phyloP scores from a whole-genome alignment of 140 eudicot species.

The Cichorium intybus region DNA sequence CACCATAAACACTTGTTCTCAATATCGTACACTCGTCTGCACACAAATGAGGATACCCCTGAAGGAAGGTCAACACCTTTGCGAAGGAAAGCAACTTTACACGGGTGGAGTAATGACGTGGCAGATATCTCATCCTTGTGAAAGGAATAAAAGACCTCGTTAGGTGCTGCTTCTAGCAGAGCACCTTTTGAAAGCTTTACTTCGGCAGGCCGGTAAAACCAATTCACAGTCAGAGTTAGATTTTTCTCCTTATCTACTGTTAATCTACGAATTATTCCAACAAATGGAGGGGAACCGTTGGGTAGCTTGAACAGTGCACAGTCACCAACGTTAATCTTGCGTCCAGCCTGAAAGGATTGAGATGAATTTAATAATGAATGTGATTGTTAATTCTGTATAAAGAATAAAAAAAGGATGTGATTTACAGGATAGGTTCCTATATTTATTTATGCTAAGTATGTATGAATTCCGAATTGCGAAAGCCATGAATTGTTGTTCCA shows the following conservation, averaged over 20 bases:
- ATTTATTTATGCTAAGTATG: no score
- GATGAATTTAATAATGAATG: no score
- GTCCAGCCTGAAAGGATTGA: slow-evolving; percentile 68
- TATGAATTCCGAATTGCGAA: no score
- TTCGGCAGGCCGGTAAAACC: slow-evolving; percentile 90
- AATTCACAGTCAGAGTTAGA: slow-evolving; percentile 53
- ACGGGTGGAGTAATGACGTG: slow-evolving; percentile 90
- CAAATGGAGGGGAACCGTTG: slow-evolving; percentile 65
- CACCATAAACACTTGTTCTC: slow-evolving; percentile 65
- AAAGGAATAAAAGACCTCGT: slow-evolving; percentile 92
- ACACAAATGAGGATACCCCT: slow-evolving; percentile 81
- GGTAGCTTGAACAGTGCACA: slow-evolving; percentile 83
- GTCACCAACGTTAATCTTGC: slow-evolving; percentile 81
- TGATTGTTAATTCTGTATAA: no score
- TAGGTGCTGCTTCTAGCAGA: slow-evolving; percentile 72
- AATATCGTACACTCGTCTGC: slow-evolving; percentile 85
- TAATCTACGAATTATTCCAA: slow-evolving; percentile 73
- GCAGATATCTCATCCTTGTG: slow-evolving; percentile 83
- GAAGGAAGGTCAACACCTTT: slow-evolving; percentile 87
- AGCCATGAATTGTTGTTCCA: slow-evolving; percentile 11
- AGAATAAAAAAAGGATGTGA: no score
- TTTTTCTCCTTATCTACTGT: slow-evolving; percentile 41
- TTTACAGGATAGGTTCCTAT: no score
- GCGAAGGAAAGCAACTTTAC: slow-evolving; percentile 94
- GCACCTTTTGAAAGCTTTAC: slow-evolving; percentile 62